These are phyloP conservation scores for Lipomyces kockii DNA, from an alignment of 805 yeast genomes.

Conservation along the genomic window DNA sequence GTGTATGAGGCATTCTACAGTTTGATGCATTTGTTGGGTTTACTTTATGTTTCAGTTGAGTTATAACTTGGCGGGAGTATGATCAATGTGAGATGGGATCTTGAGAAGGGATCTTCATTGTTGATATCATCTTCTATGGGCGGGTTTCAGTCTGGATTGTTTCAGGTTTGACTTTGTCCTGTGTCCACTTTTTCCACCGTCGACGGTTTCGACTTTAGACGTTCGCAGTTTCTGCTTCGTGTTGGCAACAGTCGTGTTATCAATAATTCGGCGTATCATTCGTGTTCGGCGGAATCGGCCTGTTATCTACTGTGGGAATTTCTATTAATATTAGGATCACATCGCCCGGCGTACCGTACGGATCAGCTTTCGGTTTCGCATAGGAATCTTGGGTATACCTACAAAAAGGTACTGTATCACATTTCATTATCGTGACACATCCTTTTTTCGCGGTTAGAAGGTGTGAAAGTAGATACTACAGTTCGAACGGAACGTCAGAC, in stretches of 20 bases:
- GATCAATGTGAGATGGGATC: background rate
- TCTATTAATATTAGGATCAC: background rate
- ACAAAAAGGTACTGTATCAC: slow-evolving; percentile 7
- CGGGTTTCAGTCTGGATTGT: background rate
- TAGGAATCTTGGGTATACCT: background rate
- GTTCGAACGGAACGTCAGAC: background rate
- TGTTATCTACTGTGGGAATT: background rate
- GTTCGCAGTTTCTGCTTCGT: background rate
- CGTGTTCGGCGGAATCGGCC: background rate
- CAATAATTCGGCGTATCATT: background rate
- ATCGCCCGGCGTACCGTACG: background rate
- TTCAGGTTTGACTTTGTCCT: background rate
- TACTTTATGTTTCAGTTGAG: background rate
- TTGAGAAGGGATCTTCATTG: background rate
- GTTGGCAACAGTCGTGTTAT: background rate
- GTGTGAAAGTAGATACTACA: slow-evolving; percentile 5
- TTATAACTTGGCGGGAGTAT: background rate
- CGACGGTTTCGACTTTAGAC: background rate
- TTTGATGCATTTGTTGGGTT: background rate
- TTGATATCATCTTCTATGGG: background rate
- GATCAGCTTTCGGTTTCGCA: background rate
- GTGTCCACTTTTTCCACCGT: background rate
- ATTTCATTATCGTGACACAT: background rate
- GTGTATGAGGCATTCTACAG: background rate
- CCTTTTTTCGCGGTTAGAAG: background rate